Evolutionary conservation across 2,329 filamentous ascomycete species (phyloP).

Genomic region (Calonectria multiphialidica): DNA sequence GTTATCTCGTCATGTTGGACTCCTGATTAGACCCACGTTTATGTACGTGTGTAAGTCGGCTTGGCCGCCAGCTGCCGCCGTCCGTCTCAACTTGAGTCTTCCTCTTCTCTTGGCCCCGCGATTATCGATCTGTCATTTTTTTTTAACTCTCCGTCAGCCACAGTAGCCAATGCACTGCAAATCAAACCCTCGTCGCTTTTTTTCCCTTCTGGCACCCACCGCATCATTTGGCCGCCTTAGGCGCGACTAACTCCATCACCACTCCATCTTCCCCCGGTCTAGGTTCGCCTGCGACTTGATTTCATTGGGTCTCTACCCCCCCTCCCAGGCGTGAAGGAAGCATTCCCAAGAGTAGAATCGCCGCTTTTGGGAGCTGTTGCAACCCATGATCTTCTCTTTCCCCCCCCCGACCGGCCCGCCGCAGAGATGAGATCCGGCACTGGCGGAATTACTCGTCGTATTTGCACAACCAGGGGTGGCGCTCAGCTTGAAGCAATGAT

Average conservation of each 20-base stretch:
- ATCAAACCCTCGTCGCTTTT: constrained; percentile 16
- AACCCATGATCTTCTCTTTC: constrained; percentile 13
- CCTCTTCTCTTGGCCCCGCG: not conserved
- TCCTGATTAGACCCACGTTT: not conserved
- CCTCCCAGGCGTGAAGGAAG: not conserved
- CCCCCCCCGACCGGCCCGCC: constrained; percentile 18
- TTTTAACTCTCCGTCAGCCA: not conserved
- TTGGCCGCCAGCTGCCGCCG: not conserved
- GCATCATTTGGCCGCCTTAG: constrained; percentile 9
- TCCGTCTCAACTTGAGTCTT: constrained; percentile 6
- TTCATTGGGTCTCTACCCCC: not conserved
- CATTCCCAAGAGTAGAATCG: constrained; percentile 7
- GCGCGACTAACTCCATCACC: constrained; percentile 11
- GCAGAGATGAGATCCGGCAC: constrained; percentile 33
- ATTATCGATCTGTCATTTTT: constrained; percentile 22
- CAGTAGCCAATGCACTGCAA: constrained; percentile 19
- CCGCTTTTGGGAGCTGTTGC: constrained; percentile 5
- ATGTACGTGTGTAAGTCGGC: not conserved
- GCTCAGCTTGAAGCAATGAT: not conserved
- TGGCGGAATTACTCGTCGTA: constrained; percentile 29
- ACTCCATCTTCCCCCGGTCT: not conserved
- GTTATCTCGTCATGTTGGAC: constrained; percentile 2
- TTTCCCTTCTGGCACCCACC: not conserved
- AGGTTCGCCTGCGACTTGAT: not conserved
- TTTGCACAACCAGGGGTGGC: constrained; percentile 1